phyloP scores from a whole-genome alignment of 305 asterid genomes.

The Fraxinus nigra region DNA sequence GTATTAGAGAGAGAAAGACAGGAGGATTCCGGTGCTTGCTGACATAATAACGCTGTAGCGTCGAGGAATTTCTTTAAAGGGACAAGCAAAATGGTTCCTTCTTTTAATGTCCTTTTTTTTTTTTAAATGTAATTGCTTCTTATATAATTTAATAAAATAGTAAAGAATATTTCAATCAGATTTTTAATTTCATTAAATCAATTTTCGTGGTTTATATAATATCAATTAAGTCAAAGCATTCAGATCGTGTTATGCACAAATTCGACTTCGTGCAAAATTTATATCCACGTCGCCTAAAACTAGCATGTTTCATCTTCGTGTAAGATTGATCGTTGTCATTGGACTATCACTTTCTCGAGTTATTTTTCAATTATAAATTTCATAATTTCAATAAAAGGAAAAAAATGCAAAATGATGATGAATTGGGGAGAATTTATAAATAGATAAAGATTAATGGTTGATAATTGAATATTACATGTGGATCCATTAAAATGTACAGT shows the following conservation, averaged over 20 bases:
- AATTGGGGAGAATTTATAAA: not conserved
- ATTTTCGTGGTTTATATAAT: not conserved
- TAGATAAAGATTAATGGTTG: not conserved
- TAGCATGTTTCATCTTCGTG: not conserved
- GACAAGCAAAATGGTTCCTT: not conserved
- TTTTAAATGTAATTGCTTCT: not conserved
- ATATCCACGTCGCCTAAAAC: not conserved
- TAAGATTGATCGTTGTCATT: not conserved
- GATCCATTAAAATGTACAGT: not conserved
- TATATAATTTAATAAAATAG: not conserved
- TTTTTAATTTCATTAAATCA: no score
- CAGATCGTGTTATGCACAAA: not conserved
- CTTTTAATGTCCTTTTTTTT: no score
- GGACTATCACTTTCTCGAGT: not conserved
- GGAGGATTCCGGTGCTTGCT: not conserved
- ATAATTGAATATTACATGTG: not conserved
- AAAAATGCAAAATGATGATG: not conserved
- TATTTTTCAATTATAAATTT: not conserved
- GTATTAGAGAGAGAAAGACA: not conserved
- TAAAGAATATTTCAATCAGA: not conserved
- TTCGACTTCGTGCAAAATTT: not conserved
- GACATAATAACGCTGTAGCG: not conserved
- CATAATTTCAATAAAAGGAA: not conserved
- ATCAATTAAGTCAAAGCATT: not conserved
- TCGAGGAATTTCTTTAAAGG: not conserved